A percentile compares a stretch with the other conserved stretches of the same genome.
Evolutionary conservation across 2,329 filamentous ascomycete genomes (phyloP).

Genomic region (Fusarium agapanthi): DNA sequence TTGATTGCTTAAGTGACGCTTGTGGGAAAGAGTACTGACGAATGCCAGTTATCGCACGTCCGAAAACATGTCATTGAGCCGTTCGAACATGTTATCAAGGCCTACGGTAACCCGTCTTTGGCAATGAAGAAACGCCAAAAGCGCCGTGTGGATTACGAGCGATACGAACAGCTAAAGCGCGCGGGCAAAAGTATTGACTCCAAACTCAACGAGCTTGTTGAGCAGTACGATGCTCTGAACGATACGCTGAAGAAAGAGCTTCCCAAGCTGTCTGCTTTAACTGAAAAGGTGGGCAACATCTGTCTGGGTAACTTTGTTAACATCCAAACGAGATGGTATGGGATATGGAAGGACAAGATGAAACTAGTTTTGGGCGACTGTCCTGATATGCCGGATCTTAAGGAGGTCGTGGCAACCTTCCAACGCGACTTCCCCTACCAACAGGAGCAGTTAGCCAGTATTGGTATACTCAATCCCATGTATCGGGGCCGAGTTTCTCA

Average conservation of each 20-base stretch:
- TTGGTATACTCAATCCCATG: slow-evolving; percentile 82
- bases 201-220: slow-evolving; percentile 82
- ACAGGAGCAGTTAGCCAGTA: slow-evolving; percentile 73
- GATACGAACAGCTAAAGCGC: slow-evolving; percentile 79
- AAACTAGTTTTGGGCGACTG: slow-evolving; percentile 75
- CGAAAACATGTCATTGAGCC: slow-evolving; percentile 86
- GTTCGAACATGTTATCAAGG: slow-evolving; percentile 78
- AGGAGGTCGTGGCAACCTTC: slow-evolving; percentile 81
- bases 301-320: slow-evolving; percentile 85
- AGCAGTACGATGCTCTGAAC: slow-evolving; percentile 91
- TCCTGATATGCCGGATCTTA: slow-evolving; percentile 68
- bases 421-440: slow-evolving; percentile 79
- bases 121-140: slow-evolving; percentile 96
- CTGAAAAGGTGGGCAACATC: slow-evolving; percentile 83
- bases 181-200: slow-evolving; percentile 87
- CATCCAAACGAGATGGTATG: slow-evolving; percentile 85
- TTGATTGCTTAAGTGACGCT: slow-evolving; percentile 20
- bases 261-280: slow-evolving; percentile 82
- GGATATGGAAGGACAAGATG: slow-evolving; percentile 85
- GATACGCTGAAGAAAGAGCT: slow-evolving; percentile 93
- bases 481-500: slow-evolving; percentile 67
- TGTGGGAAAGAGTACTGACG: not conserved
- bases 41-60: slow-evolving; percentile 67
- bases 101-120: slow-evolving; percentile 84
- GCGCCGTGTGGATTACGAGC: slow-evolving; percentile 88